phyloP scores from a whole-genome alignment of 2,329 filamentous ascomycete genomes.

The Ophiocordyceps unilateralis region DNA sequence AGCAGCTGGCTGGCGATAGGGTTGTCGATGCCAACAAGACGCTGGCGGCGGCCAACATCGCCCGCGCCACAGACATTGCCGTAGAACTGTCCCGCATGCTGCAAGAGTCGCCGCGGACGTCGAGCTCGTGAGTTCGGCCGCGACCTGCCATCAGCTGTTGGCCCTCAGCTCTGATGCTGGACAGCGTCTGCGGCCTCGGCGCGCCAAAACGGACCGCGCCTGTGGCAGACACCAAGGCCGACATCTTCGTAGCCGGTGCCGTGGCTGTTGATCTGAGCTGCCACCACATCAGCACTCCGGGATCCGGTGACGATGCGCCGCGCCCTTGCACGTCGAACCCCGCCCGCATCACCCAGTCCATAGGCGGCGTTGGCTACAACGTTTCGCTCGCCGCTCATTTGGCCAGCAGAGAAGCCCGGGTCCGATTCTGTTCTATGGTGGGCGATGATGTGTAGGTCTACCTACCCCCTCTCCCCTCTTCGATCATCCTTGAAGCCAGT shows the following conservation, averaged over 20 bases:
- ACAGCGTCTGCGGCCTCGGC: conserved; percentile 7
- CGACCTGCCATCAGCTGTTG: conserved; percentile 5
- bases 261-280: conserved; percentile 79
- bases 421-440: conserved; percentile 64
- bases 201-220: neutral
- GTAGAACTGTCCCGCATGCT: conserved; percentile 30
- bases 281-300: conserved; percentile 39
- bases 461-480: neutral
- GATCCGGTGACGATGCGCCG: conserved; percentile 22
- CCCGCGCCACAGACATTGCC: conserved; percentile 35
- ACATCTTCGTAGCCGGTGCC: conserved; percentile 80
- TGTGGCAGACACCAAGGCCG: conserved; percentile 19
- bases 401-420: conserved; percentile 38
- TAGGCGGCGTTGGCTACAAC: conserved; percentile 86
- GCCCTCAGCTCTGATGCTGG: conserved; percentile 8
- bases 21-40: conserved; percentile 61
- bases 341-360: conserved; percentile 59
- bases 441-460: conserved; percentile 52
- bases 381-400: conserved; percentile 71
- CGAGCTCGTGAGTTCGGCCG: conserved; percentile 20
- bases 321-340: conserved; percentile 71
- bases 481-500: neutral
- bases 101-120: conserved; percentile 16
- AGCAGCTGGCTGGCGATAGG: conserved; percentile 55
- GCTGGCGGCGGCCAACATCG: conserved; percentile 35